A percentile compares a stretch with the other conserved stretches of the same genome.
Conservation (phyloP, 2,329 filamentous ascomycete genomes). For the Monosporascus sp. region DNA sequence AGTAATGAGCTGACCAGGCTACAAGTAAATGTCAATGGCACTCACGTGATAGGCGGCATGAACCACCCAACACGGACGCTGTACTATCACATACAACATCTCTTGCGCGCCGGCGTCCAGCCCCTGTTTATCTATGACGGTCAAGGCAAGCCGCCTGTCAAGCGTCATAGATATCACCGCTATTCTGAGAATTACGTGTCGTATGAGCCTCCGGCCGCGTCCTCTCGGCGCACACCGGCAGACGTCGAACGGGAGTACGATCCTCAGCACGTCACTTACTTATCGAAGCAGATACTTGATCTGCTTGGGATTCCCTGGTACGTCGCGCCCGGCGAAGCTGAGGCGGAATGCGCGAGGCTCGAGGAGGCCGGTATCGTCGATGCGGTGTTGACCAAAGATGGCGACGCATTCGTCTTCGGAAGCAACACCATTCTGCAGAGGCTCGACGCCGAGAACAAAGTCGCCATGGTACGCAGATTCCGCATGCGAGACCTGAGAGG, state of each 20-base stretch:
- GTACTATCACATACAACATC: slow-evolving; percentile 3
- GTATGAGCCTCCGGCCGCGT: slow-evolving; percentile 7
- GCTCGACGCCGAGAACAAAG: slow-evolving; percentile 8
- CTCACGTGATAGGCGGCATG: slow-evolving; percentile 1
- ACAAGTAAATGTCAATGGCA: not conserved
- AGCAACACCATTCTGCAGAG: slow-evolving; percentile 32
- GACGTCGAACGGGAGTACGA: slow-evolving; percentile 21
- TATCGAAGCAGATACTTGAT: slow-evolving; percentile 30
- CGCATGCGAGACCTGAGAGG: slow-evolving; percentile 5
- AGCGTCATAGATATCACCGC: not conserved
- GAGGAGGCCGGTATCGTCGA: slow-evolving; percentile 38
- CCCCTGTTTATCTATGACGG: slow-evolving; percentile 5
- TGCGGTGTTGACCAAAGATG: slow-evolving; percentile 42
- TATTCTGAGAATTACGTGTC: not conserved
- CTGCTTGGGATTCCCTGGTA: slow-evolving; percentile 35
- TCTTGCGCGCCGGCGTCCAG: slow-evolving; percentile 4
- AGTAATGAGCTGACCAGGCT: not conserved
- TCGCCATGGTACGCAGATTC: slow-evolving; percentile 5
- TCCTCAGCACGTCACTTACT: slow-evolving; percentile 7
- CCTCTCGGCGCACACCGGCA: slow-evolving; percentile 22
- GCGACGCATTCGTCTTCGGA: slow-evolving; percentile 42
- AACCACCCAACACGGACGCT: slow-evolving; percentile 7
- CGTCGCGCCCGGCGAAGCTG: slow-evolving; percentile 40
- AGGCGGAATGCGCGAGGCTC: slow-evolving; percentile 41
- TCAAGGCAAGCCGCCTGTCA: not conserved